Evolutionary conservation across 2,329 filamentous ascomycete species (phyloP), one percentile per base, ranked within the genome.

Genomic region (Phaeosphaeria sp.): DNA sequence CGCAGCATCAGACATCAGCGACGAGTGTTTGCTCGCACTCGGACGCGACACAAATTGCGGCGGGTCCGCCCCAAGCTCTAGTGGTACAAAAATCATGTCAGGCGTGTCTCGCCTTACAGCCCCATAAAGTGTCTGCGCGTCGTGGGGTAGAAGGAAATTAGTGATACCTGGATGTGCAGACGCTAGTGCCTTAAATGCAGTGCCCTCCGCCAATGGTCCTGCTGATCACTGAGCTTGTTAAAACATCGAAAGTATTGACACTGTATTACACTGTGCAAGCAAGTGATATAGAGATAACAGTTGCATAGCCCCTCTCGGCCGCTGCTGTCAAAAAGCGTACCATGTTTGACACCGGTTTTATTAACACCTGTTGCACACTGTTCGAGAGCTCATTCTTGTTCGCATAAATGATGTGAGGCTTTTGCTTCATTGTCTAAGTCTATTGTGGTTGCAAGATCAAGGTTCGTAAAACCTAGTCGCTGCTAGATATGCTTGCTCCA

Each of bases 21-120:
- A 56, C 23, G 55, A 52, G 53, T 50, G 17, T 55, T 54, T 54
- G 47, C 41, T 52, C 46, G 52, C 52, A 52, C 51, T 52, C 30
- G 46, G 50, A 42, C 22, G 23, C n/a, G 41, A 21, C n/a, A 46
- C 39, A 46, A 51, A 49, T 52, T 56, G 50, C 25, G 57, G 48
- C 56, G 60, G 60, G 56, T 63, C 58, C 50, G 60, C 60, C 25
- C 60, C 60, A 56, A 56, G 53, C 52, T 56, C 54, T 54, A 63
- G 60, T 23, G 60, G 52, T 21, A 55, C 52, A 52, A 30, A 55
- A 44, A 56, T 57, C 23, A 63, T 23, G 36, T 60, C 46, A 25
- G 55, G 17, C 54, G 46, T n/a, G 46, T 33, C 51, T 54, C 33
- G 52, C 47, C 47, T 58, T 46, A 54, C 60, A 42, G 60, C 60